Percentiles rank a stretch among this genome's conserved stretches.
Conservation (phyloP, 169 alveolate species). For the Plasmodium billcollinsi region DNA sequence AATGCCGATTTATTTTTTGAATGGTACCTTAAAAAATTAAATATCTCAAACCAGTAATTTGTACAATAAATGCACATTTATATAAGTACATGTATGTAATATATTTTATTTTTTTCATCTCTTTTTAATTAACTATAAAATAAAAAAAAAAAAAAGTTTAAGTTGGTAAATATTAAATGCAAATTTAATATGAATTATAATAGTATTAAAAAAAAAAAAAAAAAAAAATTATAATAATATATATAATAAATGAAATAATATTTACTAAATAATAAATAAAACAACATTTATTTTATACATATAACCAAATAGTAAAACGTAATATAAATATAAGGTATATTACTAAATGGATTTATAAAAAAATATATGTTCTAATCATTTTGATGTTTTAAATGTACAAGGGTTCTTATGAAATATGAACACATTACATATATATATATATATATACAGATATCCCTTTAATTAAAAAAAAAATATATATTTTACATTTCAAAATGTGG, state of each 20-base stretch:
- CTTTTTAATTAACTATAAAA: constrained; percentile 55
- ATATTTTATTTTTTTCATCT: constrained; percentile 6
- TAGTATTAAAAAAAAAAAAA: constrained; percentile 10
- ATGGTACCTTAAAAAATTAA: constrained; percentile 50
- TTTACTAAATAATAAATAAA: background rate
- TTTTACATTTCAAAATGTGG: no score
- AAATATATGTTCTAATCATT: no score
- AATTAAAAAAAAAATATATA: no score
- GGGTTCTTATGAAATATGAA: no score
- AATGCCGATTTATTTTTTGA: constrained; percentile 39
- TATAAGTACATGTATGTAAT: background rate
- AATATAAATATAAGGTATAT: no score
- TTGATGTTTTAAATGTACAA: no score
- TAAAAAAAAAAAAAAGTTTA: background rate
- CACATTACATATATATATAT: no score
- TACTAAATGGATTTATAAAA: no score
- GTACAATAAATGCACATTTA: background rate
- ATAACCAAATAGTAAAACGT: no score
- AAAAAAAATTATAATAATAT: background rate
- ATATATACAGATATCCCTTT: no score
- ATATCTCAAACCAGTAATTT: constrained; percentile 1
- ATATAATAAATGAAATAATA: background rate
- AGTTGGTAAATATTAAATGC: constrained; percentile 12
- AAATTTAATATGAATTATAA: constrained; percentile 24
- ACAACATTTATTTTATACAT: background rate